phyloP scores from a whole-genome alignment of 2,329 filamentous ascomycete genomes.

The Colletotrichum sp. region DNA sequence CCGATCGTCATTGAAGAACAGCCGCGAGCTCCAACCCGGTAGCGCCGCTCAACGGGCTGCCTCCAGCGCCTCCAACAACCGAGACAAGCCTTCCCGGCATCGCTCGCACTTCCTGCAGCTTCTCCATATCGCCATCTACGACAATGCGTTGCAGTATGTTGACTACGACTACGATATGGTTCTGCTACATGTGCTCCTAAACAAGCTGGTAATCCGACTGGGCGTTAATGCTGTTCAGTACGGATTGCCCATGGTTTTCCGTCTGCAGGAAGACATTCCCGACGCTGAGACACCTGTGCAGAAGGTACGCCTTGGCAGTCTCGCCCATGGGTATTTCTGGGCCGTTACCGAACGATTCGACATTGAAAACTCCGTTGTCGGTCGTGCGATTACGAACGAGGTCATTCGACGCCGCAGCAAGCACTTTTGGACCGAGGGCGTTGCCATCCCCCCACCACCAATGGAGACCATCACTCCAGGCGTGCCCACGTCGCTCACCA shows the following conservation, averaged over 20 bases:
- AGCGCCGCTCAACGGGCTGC: slow-evolving; percentile 66
- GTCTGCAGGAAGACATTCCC: slow-evolving; percentile 83
- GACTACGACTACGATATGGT: slow-evolving; percentile 77
- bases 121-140: slow-evolving; percentile 87
- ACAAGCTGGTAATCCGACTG: slow-evolving; percentile 74
- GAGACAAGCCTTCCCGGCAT: slow-evolving; percentile 58
- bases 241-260: slow-evolving; percentile 87
- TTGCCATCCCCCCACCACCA: slow-evolving; percentile 72
- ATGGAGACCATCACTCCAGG: slow-evolving; percentile 66
- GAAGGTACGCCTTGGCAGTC: slow-evolving; percentile 80
- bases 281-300: slow-evolving; percentile 67
- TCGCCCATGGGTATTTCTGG: slow-evolving; percentile 92
- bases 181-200: slow-evolving; percentile 77
- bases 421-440: slow-evolving; percentile 78
- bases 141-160: slow-evolving; percentile 78
- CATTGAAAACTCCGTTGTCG: slow-evolving; percentile 72
- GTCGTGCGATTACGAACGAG: slow-evolving; percentile 75
- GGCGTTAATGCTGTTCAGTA: slow-evolving; percentile 82
- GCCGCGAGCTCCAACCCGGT: slow-evolving; percentile 41
- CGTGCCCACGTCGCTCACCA: slow-evolving; percentile 44
- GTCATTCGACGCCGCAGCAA: slow-evolving; percentile 76
- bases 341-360: slow-evolving; percentile 77
- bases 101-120: slow-evolving; percentile 80
- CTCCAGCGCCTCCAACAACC: slow-evolving; percentile 65
- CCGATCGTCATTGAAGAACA: slow-evolving; percentile 46